A percentile compares a stretch with the other conserved stretches of the same genome.
These are phyloP conservation scores for Boletus pseudopeckii DNA, from an alignment of 768 basidiomycete species.

Conservation along the genomic window DNA sequence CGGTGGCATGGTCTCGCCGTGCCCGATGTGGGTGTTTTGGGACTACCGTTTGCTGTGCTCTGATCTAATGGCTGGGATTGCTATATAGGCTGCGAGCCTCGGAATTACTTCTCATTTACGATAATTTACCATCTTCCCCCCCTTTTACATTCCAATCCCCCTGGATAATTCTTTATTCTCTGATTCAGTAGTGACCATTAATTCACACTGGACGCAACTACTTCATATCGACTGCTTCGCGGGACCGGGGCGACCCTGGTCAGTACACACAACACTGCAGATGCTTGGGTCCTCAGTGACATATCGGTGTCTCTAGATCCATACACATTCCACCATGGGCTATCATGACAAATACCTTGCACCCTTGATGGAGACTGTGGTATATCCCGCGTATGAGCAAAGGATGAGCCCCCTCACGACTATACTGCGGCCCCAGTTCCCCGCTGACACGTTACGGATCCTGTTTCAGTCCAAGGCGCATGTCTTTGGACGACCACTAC, in stretches of 20 bases:
- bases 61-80: conserved; percentile 8
- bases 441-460: conserved; percentile 1
- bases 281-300: neutral
- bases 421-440: neutral
- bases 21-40: neutral
- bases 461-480: conserved; percentile 1
- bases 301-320: conserved; percentile 4
- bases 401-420: neutral
- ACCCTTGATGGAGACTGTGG: conserved; percentile 5
- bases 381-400: neutral
- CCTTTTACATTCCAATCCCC: neutral
- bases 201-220: conserved; percentile 1
- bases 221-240: neutral
- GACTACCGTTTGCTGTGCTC: conserved; percentile 14
- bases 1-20: conserved; percentile 2
- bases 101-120: neutral
- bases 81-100: conserved; percentile 20
- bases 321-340: neutral
- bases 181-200: neutral
- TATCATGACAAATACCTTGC: neutral
- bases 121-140: neutral
- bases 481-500: conserved; percentile 1
- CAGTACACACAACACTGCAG: neutral
- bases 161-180: neutral
- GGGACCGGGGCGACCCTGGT: conserved; percentile 10